These are phyloP conservation scores for Carex cristatella DNA, from an alignment of 176 grass and related monocot genomes.

Conservation along the genomic window DNA sequence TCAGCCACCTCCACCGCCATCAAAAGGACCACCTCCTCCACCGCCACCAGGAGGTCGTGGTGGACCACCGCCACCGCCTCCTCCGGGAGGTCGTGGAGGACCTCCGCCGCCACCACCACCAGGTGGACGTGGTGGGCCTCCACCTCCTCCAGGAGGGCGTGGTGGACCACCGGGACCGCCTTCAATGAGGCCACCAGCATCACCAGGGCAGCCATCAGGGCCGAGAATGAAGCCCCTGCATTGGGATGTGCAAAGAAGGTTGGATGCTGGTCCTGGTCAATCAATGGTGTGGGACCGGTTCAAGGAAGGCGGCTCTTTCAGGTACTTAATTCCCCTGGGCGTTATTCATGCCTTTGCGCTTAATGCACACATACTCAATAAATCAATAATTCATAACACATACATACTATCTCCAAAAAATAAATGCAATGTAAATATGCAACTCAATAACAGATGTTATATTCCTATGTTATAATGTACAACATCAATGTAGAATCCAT, in stretches of 20 bases:
- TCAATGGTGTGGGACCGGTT: conserved; percentile 99
- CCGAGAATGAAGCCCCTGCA: conserved; percentile 88
- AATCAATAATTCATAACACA: background rate
- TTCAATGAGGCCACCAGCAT: conserved; percentile 53
- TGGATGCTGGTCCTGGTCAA: conserved; percentile 61
- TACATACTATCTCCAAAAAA: background rate
- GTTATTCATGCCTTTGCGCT: background rate
- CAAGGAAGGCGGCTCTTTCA: conserved; percentile 78
- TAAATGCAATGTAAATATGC: no score
- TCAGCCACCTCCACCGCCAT: background rate
- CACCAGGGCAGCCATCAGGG: conserved; percentile 29
- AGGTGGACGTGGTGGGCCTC: conserved; percentile 40
- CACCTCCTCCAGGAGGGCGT: conserved; percentile 44
- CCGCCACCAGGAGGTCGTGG: conserved; percentile 31
- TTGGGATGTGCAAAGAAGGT: conserved; percentile 85
- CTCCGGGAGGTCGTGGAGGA: conserved; percentile 31
- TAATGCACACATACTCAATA: background rate
- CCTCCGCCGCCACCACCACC: conserved; percentile 42
- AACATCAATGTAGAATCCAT: background rate
- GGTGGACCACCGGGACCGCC: conserved; percentile 27
- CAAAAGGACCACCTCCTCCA: conserved; percentile 20
- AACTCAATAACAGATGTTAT: no score
- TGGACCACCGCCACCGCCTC: conserved; percentile 29
- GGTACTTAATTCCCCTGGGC: conserved; percentile 33
- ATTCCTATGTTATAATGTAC: no score